Evolutionary conservation across 225 moss, liverwort and hornwort genomes (phyloP), one percentile per base, ranked within the genome.

Genomic region (Lunularia cruciata): DNA sequence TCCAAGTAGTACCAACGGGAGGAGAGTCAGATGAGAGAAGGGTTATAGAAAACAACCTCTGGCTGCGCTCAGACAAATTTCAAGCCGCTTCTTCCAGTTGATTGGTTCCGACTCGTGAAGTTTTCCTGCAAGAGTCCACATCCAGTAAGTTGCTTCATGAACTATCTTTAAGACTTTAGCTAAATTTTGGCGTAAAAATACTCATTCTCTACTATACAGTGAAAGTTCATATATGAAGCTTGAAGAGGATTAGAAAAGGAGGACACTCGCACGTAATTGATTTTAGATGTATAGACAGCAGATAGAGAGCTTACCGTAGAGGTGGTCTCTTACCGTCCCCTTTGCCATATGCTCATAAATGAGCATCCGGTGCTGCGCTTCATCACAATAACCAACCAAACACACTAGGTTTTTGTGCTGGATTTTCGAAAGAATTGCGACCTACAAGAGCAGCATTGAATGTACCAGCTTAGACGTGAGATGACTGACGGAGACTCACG

Each of bases 301-400:
- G 3, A 20, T 55, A 23, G 26, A 31, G 4, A 0, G 0, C 38
- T 39, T 65, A 77, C 77, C 82, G 49, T 77, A 75, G 1, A 82
- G 74, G 36, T 77, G 73, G 31, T 65, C 64, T 23, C 66, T 70
- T 60, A 82, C 46, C 14, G 73, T 70, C 23, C 82, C 82, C 16
- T 67, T 71, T 1, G 69, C 32, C 78, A 82, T 71, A 66, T 65
- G 63, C 31, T 82, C 82, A 49, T 71, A 82, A 12, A 78, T 32
- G 48, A 82, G 61, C 35, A 82, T 67, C 54, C 63, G 65, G 39
- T 74, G 68, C 20, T 74, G 26, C 26, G 58, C 54, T 47, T 74
- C 70, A n/a, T 78, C 68, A 65, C 82, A 77, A 61, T 77, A 82
- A 15, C 82, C 82, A 40, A 82, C 55, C 35, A 82, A 47, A n/a